Evolutionary conservation across 2,329 filamentous ascomycete genomes (phyloP), one percentile per base, ranked within the genome.

Genomic region (Grosmannia serpens): DNA sequence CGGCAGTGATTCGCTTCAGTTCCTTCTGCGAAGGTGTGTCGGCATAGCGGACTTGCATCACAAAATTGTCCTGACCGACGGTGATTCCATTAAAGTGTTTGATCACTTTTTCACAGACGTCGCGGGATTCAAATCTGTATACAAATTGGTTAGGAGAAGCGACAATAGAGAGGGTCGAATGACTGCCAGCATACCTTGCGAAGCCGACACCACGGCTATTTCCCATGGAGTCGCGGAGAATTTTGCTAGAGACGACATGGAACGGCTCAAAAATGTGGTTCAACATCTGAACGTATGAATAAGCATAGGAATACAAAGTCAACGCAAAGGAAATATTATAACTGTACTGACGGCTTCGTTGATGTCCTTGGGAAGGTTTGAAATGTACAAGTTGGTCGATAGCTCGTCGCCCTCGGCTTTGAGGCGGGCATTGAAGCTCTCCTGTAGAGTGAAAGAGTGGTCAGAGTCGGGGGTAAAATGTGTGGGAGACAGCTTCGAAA

Each of bases 371-470:
- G 94, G 94, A 51, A 99, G 82, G 73, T 97, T 99, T 31, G 95
- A 99, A 62, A 97, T 91, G 73, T 99, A 99, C 63, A 99, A 82
- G 70, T 99, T 99, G 64, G 94, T 97, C 53, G 95, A 97, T 49
- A 74, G 69, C 56, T 88, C 88, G 68, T 99, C 92, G 58, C 91
- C 88, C 68, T 97, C 89, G 52, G 94, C 92, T 80, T 99, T 97
- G 67, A 99, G 87, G 66, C 95, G 91, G 65, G 91, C 91, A 73
- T 99, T 99, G 76, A 97, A 96, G 24, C 92, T 97, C 77, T 97
- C 94, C 88, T 95, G 33, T 60, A 62, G 55, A 65, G 62, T 73
- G 56, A 73, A 65, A 58, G 38, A 57, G 44, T 51, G n/a, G 58
- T 46, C 57, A n/a, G 26, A 59, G 53, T 53, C n/a, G 1, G 20